Evolutionary conservation across 768 basidiomycete species (phyloP), one percentile per base, ranked within the genome.

Genomic region (Asterophora parasitica): DNA sequence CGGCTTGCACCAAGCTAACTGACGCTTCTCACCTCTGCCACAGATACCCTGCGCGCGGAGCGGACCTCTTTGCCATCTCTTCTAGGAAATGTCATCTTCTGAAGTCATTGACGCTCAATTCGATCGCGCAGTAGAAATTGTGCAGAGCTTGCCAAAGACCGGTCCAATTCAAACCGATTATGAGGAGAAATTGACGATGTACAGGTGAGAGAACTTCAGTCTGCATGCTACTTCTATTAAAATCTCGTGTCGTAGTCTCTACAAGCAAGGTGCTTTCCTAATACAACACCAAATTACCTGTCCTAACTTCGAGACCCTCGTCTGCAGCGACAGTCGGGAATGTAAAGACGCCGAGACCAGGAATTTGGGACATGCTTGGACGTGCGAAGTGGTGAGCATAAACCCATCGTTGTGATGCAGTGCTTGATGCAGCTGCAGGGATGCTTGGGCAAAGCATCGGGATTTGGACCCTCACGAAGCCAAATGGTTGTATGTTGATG

Each of bases 121-220:
- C 66, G 82, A 92, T 71, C 81, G 93, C 23, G 92, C 94, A 3
- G 93, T 97, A 8, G 86, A 94, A 65, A 95, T 97, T 46, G 85
- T 96, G 4, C 94, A 97, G 63, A 70, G 88, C 49, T 71, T 96
- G 27, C 92, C 94, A 1, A 95, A 95, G 74, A 90, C 82, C 8
- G 92, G 94, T 0, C 92, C 93, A 26, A 92, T 97, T 59, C 92
- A 96, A 65, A 96, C 93, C 0, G 88, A 81, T 54, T 96, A 97
- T 62, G 93, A 96, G 56, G 92, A 95, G 63, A 97, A 97, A 64
- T 70, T 97, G 11, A 79, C 82, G 9, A 91, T 97, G 81, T 97
- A 97, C 63, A 90, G 90, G 86, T 85, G 51, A 28, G 77, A 62
- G 15, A 8, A 33, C 23, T 17, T 19, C 44, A 36, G 23, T 39